Conservation (phyloP, 495 filamentous ascomycete species). For the Xylaria scruposa region DNA sequence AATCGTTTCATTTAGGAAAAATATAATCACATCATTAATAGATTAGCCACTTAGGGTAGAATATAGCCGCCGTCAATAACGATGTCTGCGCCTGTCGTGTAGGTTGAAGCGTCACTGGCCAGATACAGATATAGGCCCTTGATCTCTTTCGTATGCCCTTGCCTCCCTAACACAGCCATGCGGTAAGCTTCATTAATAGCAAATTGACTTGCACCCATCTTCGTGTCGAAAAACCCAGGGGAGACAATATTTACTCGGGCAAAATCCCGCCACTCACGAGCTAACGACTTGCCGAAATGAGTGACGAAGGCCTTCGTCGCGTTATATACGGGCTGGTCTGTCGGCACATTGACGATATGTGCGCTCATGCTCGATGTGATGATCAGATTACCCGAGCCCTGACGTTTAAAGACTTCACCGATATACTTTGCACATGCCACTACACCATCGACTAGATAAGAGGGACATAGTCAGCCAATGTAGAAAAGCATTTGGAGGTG, state of each 20-base stretch:
- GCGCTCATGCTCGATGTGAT: constrained; percentile 68
- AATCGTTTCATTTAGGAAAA: neutral
- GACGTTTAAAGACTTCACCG: neutral
- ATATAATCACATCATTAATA: neutral
- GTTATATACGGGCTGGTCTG: constrained; percentile 63
- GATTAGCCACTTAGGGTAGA: neutral
- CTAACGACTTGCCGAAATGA: neutral
- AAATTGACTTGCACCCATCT: neutral
- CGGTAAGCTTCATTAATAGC: neutral
- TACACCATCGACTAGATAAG: neutral
- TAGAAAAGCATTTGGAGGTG: neutral
- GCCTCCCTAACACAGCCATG: neutral
- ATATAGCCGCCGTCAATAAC: neutral
- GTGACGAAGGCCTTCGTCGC: neutral
- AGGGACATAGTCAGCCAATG: neutral
- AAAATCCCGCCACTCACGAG: neutral
- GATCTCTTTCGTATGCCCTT: neutral
- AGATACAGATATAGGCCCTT: neutral
- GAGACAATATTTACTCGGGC: neutral
- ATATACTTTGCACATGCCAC: neutral
- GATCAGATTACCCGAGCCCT: constrained; percentile 37
- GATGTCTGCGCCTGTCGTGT: neutral
- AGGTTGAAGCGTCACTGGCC: neutral
- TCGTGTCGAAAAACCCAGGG: neutral
- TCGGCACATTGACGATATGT: constrained; percentile 66